Base-by-base conservation (phyloP, 805 yeast genomes). In the Wickerhamiella qilinensis region DNA sequence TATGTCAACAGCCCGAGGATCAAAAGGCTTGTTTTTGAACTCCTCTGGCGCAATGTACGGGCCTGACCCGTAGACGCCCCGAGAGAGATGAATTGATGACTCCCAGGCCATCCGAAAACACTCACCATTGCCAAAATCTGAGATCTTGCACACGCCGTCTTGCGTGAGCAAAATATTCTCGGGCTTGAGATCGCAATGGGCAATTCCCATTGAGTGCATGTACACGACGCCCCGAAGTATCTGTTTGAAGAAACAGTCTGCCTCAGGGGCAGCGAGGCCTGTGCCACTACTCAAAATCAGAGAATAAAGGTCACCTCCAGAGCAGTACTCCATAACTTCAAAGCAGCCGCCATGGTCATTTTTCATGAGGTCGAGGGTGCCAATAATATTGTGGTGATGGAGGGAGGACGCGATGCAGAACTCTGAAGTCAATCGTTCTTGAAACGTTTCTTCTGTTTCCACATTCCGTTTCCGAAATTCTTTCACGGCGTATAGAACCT, bases 1-100 rank as follows among this genome's bases (percentile, higher is more conserved):
- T 40, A 81, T 72, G 55, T 86, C 96, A 33, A 81, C 86, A 20
- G 74, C 65, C 38, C 85, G 60, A 9, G 93, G 83, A 47, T 83
- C 93, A 51, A 79, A 80, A 34, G 62, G 65, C 33, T 67, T 64
- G 4, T 60, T 56, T 16, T 54, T 52, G 52, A 71, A 80, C 56
- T 86, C 94, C 53, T 85, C 96, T 1, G 96, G 96, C 0, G 95
- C 82, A 55, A 84, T 83, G 58, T 83, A 86, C 1, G 95, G 91
- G 42, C 76, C 88, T 1, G 93, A 78, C 2, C 96, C 96, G 51
- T 86, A 72, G 4, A 78, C 69, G n/a, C 94, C 93, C 18, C 63
- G 58, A 25, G 77, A 69, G 38, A 71, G 64, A 50, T 77, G 85
- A 30, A 74, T 71, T 36, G 76, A 77, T 39, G 64, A 65, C 50